Percentiles rank a stretch among this genome's conserved stretches.
phyloP scores from a whole-genome alignment of 2,329 filamentous ascomycete species.

The Cladosporium sp. region DNA sequence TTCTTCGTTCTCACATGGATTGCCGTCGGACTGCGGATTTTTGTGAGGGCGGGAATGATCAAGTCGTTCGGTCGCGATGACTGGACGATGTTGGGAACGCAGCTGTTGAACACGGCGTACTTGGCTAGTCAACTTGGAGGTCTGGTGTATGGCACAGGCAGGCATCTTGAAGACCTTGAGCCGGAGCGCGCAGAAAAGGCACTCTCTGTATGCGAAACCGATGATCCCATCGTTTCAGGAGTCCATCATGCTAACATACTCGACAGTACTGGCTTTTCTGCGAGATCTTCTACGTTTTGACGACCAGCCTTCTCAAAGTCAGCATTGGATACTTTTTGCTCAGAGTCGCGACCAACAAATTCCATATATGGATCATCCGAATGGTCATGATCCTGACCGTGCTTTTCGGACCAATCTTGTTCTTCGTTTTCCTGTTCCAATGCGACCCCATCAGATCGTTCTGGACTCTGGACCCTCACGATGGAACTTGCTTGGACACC shows the following conservation, averaged over 20 bases:
- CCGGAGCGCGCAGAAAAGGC: constrained; percentile 20
- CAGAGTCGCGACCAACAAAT: constrained; percentile 43
- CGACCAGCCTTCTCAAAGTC: constrained; percentile 46
- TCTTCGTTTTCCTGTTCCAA: constrained; percentile 51
- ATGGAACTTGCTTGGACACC: constrained; percentile 39
- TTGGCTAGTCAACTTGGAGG: constrained; percentile 37
- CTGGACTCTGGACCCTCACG: constrained; percentile 42
- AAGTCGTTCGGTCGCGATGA: constrained; percentile 40
- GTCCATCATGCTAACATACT: not conserved
- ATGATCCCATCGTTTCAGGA: not conserved
- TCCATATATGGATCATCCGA: constrained; percentile 46
- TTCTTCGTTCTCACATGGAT: constrained; percentile 38
- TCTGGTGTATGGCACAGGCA: constrained; percentile 37
- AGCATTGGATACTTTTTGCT: constrained; percentile 53
- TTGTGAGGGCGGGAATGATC: constrained; percentile 35
- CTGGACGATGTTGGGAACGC: constrained; percentile 37
- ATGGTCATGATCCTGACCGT: constrained; percentile 44
- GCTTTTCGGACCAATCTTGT: constrained; percentile 45
- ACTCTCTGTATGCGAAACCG: constrained; percentile 15
- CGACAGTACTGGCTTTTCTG: constrained; percentile 51
- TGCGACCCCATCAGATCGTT: constrained; percentile 51
- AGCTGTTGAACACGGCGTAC: constrained; percentile 38
- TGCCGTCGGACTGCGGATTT: constrained; percentile 34
- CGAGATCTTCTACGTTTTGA: constrained; percentile 51
- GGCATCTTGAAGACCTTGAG: constrained; percentile 32